Evolutionary conservation across 2,329 filamentous ascomycete species (phyloP).

Genomic region (Graphilbum ipis-grandicollis): DNA sequence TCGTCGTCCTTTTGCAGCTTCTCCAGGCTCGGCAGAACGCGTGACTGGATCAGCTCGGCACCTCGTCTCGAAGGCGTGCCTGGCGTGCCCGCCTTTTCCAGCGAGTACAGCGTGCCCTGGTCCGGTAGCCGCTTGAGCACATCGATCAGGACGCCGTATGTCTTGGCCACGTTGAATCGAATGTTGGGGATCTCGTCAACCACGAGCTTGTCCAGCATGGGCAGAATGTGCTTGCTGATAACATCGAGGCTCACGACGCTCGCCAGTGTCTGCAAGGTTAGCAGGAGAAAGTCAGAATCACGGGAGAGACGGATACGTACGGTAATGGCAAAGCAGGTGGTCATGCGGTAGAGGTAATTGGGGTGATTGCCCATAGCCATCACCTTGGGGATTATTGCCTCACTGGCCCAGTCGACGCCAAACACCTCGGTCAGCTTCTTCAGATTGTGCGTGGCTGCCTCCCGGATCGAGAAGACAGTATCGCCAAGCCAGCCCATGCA

Average conservation of each 20-base stretch:
- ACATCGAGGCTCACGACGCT: slow-evolving; percentile 86
- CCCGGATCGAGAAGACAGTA: slow-evolving; percentile 95
- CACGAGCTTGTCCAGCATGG: slow-evolving; percentile 89
- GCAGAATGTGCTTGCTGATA: slow-evolving; percentile 81
- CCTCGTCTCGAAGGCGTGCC: slow-evolving; percentile 51
- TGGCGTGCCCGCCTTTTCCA: slow-evolving; percentile 60
- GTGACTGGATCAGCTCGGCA: slow-evolving; percentile 66
- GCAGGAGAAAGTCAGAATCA: neutral
- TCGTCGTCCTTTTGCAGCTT: slow-evolving; percentile 96
- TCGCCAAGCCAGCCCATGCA: slow-evolving; percentile 99
- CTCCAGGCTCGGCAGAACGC: slow-evolving; percentile 76
- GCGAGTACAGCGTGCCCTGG: slow-evolving; percentile 65
- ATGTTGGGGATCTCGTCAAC: slow-evolving; percentile 96
- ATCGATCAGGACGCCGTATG: slow-evolving; percentile 75
- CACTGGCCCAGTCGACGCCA: slow-evolving; percentile 91
- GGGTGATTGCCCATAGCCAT: slow-evolving; percentile 96
- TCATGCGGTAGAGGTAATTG: slow-evolving; percentile 99
- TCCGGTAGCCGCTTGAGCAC: slow-evolving; percentile 85
- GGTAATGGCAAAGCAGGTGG: slow-evolving; percentile 97
- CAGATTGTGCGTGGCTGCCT: slow-evolving; percentile 91
- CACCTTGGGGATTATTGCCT: slow-evolving; percentile 95
- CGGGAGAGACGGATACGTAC: slow-evolving; percentile 38
- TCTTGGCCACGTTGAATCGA: slow-evolving; percentile 98
- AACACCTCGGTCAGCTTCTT: slow-evolving; percentile 99
- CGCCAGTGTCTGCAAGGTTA: slow-evolving; percentile 56